Evolutionary conservation across 768 basidiomycete genomes (phyloP).

Genomic region (Tricholoma matsutake): DNA sequence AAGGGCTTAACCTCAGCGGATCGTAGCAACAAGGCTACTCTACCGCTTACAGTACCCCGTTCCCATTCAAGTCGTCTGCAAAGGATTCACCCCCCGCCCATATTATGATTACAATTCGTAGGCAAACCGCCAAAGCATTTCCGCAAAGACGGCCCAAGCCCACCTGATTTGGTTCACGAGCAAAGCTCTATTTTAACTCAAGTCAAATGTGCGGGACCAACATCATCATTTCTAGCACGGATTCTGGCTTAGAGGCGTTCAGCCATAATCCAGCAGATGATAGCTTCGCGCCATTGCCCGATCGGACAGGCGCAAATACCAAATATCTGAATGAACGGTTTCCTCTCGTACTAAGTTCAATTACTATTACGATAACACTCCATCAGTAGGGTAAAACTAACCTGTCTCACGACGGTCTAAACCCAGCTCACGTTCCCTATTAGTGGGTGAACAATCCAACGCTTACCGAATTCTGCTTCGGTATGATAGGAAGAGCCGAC

Average conservation of each 20-base stretch:
- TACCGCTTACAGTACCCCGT: slow-evolving; percentile 69
- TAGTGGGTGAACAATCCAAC: slow-evolving; percentile 5
- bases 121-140: slow-evolving; percentile 52
- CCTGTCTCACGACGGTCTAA: slow-evolving; percentile 84
- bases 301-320: slow-evolving; percentile 79
- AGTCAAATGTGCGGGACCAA: slow-evolving; percentile 64
- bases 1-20: slow-evolving; percentile 64
- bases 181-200: slow-evolving; percentile 66
- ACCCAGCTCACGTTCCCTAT: slow-evolving; percentile 55
- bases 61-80: slow-evolving; percentile 77
- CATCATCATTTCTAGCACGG: slow-evolving; percentile 73
- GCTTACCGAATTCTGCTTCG: slow-evolving; percentile 32
- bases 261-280: slow-evolving; percentile 83
- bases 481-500: slow-evolving; percentile 16
- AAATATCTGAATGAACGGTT: slow-evolving; percentile 82
- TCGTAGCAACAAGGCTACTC: too few species aligned
- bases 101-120: slow-evolving; percentile 62
- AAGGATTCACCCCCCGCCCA: slow-evolving; percentile 72
- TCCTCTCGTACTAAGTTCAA: slow-evolving; percentile 82
- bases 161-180: slow-evolving; percentile 37
- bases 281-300: slow-evolving; percentile 76
- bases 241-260: slow-evolving; percentile 84
- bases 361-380: slow-evolving; percentile 72
- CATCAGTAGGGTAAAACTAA: slow-evolving; percentile 86
- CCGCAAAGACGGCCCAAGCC: slow-evolving; percentile 37